Evolutionary conservation across 2,329 filamentous ascomycete genomes (phyloP).

Genomic region (Juglanconis sp.): DNA sequence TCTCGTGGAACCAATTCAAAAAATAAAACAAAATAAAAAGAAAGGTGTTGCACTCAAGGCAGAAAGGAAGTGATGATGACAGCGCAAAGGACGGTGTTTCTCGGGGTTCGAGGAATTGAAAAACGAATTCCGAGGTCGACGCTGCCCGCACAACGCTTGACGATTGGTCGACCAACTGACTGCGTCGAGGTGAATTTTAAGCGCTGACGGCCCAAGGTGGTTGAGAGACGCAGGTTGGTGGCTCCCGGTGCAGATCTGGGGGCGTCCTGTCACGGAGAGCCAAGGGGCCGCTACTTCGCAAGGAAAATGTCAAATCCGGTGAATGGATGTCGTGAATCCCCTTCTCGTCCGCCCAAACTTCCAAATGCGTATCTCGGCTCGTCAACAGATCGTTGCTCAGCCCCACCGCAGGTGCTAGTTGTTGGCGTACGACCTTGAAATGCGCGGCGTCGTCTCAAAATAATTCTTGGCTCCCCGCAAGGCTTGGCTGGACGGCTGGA

Average conservation of each 20-base stretch:
- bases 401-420: not conserved
- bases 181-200: not conserved
- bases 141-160: not conserved
- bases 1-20: not conserved
- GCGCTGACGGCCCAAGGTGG: not conserved
- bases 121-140: not conserved
- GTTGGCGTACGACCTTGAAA: not conserved
- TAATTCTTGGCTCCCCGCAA: not conserved
- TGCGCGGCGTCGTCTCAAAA: not conserved
- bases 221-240: not conserved
- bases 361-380: not conserved
- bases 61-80: not conserved
- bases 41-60: not conserved
- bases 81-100: not conserved
- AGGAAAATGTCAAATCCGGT: not conserved
- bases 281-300: not conserved
- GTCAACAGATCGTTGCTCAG: not conserved
- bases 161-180: not conserved
- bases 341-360: not conserved
- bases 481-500: not conserved
- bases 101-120: not conserved
- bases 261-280: not conserved
- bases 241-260: conserved; percentile 5
- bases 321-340: not conserved
- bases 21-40: not conserved